These are phyloP conservation scores for Rhytidhysteron rufulum DNA, from an alignment of 2,329 filamentous ascomycete genomes.

Conservation along the genomic window DNA sequence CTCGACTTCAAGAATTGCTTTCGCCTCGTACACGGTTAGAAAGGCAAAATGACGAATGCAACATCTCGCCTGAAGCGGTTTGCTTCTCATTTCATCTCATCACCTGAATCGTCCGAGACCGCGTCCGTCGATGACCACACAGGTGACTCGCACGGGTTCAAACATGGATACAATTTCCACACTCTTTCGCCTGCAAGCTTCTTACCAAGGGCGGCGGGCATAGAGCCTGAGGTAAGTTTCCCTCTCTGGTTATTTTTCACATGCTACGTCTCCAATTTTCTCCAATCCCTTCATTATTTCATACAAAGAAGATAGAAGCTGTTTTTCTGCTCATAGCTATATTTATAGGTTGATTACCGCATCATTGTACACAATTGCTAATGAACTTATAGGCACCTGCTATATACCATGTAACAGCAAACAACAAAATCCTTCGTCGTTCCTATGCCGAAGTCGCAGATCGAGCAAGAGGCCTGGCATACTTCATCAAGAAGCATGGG, in stretches of 20 bases:
- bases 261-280: not conserved
- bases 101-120: not conserved
- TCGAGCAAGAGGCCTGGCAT: constrained; percentile 81
- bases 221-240: constrained; percentile 65
- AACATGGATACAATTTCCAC: constrained; percentile 57
- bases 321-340: no score
- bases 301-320: no score
- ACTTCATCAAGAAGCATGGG: constrained; percentile 73
- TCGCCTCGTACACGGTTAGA: no score
- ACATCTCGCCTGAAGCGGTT: constrained; percentile 1
- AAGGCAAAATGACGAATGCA: not conserved
- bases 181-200: constrained; percentile 80
- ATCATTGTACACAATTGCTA: not conserved
- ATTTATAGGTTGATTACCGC: no score
- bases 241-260: not conserved
- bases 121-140: no score
- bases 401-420: constrained; percentile 79
- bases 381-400: constrained; percentile 59
- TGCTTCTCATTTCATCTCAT: constrained; percentile 1
- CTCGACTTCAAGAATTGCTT: no score
- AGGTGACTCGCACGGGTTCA: constrained; percentile 5
- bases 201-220: constrained; percentile 72
- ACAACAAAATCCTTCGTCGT: constrained; percentile 68
- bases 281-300: not conserved
- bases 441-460: constrained; percentile 81